Conservation (phyloP, 495 filamentous ascomycete species). For the Podospora tetraspora region DNA sequence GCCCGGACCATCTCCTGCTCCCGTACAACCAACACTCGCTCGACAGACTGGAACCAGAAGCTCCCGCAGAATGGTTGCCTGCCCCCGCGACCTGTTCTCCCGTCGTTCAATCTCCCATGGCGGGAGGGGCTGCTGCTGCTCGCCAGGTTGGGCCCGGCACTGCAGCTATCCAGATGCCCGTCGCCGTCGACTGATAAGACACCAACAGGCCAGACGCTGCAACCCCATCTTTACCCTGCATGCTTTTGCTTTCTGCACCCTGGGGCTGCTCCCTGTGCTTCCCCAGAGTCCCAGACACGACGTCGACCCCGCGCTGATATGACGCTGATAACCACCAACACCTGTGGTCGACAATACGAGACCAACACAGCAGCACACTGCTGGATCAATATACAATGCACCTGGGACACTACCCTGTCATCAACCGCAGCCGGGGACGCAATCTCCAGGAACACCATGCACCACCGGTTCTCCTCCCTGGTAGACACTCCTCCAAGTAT, state of each 20-base stretch:
- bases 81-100: too few relatives aligned
- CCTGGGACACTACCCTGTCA: neutral
- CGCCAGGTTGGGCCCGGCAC: neutral
- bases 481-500: neutral
- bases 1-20: neutral
- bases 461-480: neutral
- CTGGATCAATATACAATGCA: neutral
- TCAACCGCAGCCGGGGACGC: neutral
- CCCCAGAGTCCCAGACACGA: neutral
- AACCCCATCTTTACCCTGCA: constrained; percentile 3
- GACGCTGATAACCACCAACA: neutral
- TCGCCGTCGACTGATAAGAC: neutral
- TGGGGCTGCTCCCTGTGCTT: neutral
- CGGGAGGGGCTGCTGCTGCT: neutral
- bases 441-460: constrained; percentile 1
- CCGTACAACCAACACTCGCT: neutral
- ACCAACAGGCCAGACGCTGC: neutral
- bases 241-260: neutral
- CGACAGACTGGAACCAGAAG: neutral
- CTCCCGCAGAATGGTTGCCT: neutral
- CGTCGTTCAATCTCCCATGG: neutral
- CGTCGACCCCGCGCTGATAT: constrained; percentile 7
- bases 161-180: neutral
- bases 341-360: neutral
- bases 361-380: neutral